Conservation (phyloP, 345 rosid genomes). For the Linum trigynum region DNA sequence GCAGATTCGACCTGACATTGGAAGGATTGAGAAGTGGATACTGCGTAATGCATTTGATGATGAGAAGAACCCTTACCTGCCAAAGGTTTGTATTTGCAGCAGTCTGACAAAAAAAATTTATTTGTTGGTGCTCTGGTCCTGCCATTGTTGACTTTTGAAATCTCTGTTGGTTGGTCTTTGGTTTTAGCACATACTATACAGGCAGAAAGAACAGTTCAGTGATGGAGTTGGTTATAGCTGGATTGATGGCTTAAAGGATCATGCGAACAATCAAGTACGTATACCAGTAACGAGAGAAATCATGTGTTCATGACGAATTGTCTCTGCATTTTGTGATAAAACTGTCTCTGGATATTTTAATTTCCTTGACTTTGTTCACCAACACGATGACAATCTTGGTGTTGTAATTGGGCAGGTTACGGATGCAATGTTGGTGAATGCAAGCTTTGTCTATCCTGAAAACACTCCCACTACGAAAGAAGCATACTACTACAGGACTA, state of each 20-base stretch:
- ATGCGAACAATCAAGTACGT: constrained; percentile 50
- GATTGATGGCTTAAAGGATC: constrained; percentile 83
- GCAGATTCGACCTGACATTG: constrained; percentile 59
- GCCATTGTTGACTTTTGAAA: constrained; percentile 11
- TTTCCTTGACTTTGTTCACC: too few relatives aligned
- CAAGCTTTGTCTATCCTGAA: constrained; percentile 68
- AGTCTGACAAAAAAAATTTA: neutral
- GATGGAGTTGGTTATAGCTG: constrained; percentile 86
- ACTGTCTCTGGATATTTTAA: too few relatives aligned
- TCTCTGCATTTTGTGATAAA: too few relatives aligned
- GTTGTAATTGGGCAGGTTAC: constrained; percentile 42
- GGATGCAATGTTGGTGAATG: constrained; percentile 63
- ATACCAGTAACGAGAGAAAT: neutral
- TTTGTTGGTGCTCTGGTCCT: neutral
- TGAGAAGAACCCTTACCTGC: constrained; percentile 61
- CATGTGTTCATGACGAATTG: neutral
- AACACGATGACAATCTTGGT: neutral
- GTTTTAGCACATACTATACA: constrained; percentile 56
- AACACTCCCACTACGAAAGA: constrained; percentile 78
- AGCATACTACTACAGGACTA: constrained; percentile 67
- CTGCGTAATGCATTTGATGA: constrained; percentile 81
- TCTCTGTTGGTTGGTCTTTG: neutral
- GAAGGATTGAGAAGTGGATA: constrained; percentile 84
- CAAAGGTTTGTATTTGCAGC: constrained; percentile 58
- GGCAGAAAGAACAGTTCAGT: constrained; percentile 89